phyloP scores from a whole-genome alignment of 495 filamentous ascomycete genomes.

The Tricharina praecox region DNA sequence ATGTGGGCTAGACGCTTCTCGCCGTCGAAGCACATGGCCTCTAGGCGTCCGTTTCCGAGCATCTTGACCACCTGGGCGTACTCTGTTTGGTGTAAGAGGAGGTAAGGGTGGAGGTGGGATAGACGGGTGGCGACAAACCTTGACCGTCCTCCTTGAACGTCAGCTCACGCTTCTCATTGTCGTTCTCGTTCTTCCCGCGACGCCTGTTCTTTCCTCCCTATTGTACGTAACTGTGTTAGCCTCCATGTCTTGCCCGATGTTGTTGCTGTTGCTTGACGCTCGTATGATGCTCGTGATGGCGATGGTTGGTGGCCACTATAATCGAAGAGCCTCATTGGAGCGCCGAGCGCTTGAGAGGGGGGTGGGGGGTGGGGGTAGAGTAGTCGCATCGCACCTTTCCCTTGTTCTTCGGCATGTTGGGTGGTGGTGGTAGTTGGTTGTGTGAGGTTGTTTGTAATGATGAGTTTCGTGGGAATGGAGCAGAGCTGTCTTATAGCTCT shows the following conservation, averaged over 20 bases:
- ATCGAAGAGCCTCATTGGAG: neutral
- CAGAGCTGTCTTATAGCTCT: no score
- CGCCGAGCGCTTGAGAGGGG: neutral
- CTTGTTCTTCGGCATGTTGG: conserved; percentile 93
- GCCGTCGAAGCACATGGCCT: conserved; percentile 95
- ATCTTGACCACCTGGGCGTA: conserved; percentile 98
- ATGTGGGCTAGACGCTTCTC: conserved; percentile 70
- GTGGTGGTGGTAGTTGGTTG: conserved; percentile 6
- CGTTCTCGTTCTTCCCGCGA: conserved; percentile 99
- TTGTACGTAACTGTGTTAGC: conserved; percentile 18
- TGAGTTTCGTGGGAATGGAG: no score
- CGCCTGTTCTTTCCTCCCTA: conserved; percentile 97
- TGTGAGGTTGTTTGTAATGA: neutral
- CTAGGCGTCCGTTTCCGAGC: conserved; percentile 92
- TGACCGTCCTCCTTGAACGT: conserved; percentile 98
- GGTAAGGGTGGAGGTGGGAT: neutral
- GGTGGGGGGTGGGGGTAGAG: neutral
- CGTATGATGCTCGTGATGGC: conserved; percentile 9
- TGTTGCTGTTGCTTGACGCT: neutral
- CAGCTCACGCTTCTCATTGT: conserved; percentile 97
- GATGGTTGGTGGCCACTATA: neutral
- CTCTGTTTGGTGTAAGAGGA: conserved; percentile 36
- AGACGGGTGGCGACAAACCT: conserved; percentile 33
- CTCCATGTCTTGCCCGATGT: no score
- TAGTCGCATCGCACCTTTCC: conserved; percentile 55